These are phyloP conservation scores for Boletus sp. DNA, from an alignment of 768 basidiomycete genomes.

Conservation along the genomic window DNA sequence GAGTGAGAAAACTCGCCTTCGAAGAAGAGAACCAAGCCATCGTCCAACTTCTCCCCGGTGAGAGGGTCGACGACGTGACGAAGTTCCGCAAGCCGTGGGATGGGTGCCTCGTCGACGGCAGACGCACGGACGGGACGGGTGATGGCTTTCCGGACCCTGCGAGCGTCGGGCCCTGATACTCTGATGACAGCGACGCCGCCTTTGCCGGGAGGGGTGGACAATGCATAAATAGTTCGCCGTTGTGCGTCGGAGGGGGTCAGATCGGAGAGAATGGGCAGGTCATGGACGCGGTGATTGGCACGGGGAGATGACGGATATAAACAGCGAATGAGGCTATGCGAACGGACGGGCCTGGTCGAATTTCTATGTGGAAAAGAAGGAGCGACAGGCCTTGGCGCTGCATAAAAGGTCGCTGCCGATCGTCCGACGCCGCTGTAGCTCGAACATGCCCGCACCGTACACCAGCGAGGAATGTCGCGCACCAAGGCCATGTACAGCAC, in stretches of 20 bases:
- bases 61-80: conserved; percentile 67
- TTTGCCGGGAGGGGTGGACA: conserved; percentile 85
- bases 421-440: conserved; percentile 3
- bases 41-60: conserved; percentile 64
- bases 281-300: background rate
- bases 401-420: conserved; percentile 5
- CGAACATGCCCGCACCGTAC: conserved; percentile 24
- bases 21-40: conserved; percentile 82
- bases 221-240: conserved; percentile 78
- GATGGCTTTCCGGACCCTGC: conserved; percentile 59
- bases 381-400: conserved; percentile 6
- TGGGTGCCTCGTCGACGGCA: conserved; percentile 33
- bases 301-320: conserved; percentile 14
- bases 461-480: no score
- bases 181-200: conserved; percentile 82
- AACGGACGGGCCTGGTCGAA: conserved; percentile 15
- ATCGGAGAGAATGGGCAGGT: background rate
- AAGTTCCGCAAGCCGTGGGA: conserved; percentile 68
- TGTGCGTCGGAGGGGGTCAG: conserved; percentile 49
- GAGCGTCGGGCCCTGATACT: conserved; percentile 75
- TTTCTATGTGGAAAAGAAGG: conserved; percentile 25
- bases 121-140: conserved; percentile 38
- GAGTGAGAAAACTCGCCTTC: conserved; percentile 45
- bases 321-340: conserved; percentile 17
- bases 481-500: no score